phyloP scores from a whole-genome alignment of 2,329 filamentous ascomycete genomes.

The Ilyonectria mors-panacis region DNA sequence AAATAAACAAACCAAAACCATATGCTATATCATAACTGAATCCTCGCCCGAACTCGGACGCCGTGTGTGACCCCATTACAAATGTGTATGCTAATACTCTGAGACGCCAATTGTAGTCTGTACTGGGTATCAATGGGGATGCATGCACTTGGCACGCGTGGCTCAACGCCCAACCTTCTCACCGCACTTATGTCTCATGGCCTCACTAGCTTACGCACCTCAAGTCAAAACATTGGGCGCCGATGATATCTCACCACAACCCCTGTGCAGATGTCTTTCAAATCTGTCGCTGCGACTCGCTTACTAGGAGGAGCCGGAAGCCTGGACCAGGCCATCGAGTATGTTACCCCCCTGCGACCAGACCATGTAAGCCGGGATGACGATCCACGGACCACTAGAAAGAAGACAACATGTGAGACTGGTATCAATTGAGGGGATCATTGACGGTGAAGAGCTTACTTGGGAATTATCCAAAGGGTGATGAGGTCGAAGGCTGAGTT shows the following conservation, averaged over 20 bases:
- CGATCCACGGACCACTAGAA: slow-evolving; percentile 68
- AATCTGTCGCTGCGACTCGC: slow-evolving; percentile 51
- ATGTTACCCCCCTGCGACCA: slow-evolving; percentile 65
- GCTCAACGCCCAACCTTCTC: slow-evolving; percentile 1
- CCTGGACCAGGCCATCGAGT: slow-evolving; percentile 60
- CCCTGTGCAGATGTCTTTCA: slow-evolving; percentile 12
- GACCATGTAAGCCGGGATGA: slow-evolving; percentile 68
- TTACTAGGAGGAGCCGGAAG: slow-evolving; percentile 56
- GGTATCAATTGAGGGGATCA: background rate
- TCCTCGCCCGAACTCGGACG: background rate
- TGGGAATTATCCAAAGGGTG: slow-evolving; percentile 71
- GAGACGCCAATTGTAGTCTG: slow-evolving; percentile 5
- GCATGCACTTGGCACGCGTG: slow-evolving; percentile 3
- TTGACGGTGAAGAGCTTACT: slow-evolving; percentile 59
- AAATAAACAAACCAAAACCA: slow-evolving; percentile 3
- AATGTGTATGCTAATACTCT: background rate
- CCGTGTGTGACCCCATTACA: background rate
- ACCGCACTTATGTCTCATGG: slow-evolving; percentile 22
- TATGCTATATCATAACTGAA: background rate
- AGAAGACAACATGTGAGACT: slow-evolving; percentile 9
- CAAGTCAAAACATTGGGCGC: background rate
- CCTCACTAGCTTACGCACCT: slow-evolving; percentile 4
- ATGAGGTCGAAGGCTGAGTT: slow-evolving; percentile 63
- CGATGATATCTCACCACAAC: background rate
- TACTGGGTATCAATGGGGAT: slow-evolving; percentile 21